Percentiles rank a stretch among this genome's conserved stretches.
These are phyloP conservation scores for Papilionanthe hybrid DNA, from an alignment of 116 monocot genomes.

Conservation along the genomic window DNA sequence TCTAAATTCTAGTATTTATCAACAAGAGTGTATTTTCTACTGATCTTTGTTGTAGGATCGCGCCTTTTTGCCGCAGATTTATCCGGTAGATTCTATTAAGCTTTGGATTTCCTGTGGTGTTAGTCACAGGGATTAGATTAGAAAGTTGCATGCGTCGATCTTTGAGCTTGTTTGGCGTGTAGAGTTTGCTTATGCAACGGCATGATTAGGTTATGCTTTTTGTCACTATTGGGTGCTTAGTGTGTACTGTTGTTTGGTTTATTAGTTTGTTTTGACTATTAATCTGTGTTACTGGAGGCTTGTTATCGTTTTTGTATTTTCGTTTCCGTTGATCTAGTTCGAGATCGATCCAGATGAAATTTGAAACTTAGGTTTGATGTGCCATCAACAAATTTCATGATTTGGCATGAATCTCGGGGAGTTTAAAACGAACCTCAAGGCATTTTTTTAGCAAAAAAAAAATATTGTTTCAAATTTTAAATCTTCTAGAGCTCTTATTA, in stretches of 20 bases:
- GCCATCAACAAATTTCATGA: too few species aligned
- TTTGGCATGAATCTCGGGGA: too few species aligned
- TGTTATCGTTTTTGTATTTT: background rate
- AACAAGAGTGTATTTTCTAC: background rate
- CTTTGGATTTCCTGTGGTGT: background rate
- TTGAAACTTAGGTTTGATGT: background rate
- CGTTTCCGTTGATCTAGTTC: background rate
- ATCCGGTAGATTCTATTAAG: background rate
- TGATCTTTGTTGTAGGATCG: background rate
- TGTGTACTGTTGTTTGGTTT: background rate
- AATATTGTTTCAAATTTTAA: too few species aligned
- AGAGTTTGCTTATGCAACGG: too few species aligned
- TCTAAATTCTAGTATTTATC: background rate
- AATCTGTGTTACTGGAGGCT: background rate
- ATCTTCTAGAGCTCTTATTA: too few species aligned
- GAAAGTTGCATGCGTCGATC: background rate
- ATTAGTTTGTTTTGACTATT: too few species aligned
- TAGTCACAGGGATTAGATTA: background rate
- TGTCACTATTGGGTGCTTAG: too few species aligned
- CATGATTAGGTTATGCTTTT: too few species aligned
- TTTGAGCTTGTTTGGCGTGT: too few species aligned
- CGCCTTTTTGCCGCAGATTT: background rate
- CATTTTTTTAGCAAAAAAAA: too few species aligned
- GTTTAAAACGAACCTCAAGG: too few species aligned
- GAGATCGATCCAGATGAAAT: background rate